Percentiles rank a stretch among this genome's conserved stretches.
phyloP scores from a whole-genome alignment of 169 alveolate species.

The Miamiensis avidus region DNA sequence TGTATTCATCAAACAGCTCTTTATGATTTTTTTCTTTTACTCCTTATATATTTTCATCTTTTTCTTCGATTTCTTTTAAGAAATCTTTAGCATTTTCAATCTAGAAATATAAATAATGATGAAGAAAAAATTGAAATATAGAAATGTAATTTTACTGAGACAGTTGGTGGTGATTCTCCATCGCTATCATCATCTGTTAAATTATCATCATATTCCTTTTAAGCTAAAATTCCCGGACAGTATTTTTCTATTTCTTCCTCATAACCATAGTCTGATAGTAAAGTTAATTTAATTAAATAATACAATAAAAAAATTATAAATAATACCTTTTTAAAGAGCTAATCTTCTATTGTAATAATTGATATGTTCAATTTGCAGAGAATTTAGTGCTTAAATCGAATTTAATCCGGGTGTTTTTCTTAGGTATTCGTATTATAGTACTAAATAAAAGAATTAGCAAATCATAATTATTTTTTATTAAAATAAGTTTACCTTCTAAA shows the following conservation, averaged over 20 bases:
- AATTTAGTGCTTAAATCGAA: constrained; percentile 4
- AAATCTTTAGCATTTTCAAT: constrained; percentile 22
- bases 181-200: constrained; percentile 50
- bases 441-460: background rate
- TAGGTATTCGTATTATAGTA: constrained; percentile 8
- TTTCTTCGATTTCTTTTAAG: constrained; percentile 29
- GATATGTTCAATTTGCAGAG: background rate
- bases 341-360: background rate
- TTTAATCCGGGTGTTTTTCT: constrained; percentile 13
- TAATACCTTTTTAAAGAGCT: constrained; percentile 1
- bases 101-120: background rate
- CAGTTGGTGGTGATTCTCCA: constrained; percentile 43
- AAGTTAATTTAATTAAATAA: background rate
- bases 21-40: constrained; percentile 6
- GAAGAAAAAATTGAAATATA: no score
- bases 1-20: constrained; percentile 26
- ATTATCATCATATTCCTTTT: constrained; percentile 32
- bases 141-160: background rate
- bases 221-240: constrained; percentile 24
- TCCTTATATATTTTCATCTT: constrained; percentile 28
- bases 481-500: background rate
- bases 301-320: background rate
- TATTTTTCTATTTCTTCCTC: constrained; percentile 22
- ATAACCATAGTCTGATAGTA: constrained; percentile 28
- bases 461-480: no score